Conservation (phyloP, 345 rosid species). For the Pugionium dolabratum region DNA sequence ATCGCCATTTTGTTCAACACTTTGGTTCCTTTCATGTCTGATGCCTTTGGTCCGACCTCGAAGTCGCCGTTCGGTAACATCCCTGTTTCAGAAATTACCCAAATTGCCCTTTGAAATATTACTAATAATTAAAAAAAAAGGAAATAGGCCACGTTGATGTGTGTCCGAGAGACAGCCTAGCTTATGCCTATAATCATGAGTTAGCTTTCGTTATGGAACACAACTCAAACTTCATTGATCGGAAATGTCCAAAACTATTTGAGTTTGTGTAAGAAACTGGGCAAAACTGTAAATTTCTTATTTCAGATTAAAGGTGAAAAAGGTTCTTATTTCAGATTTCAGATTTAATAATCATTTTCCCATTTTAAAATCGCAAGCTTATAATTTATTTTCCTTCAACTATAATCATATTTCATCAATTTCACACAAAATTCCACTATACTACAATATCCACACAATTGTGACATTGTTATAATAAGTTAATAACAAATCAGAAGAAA, state of each 20-base stretch:
- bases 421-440: too few species aligned
- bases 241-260: slow-evolving; percentile 34
- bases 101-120: background rate
- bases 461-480: too few species aligned
- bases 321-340: too few species aligned
- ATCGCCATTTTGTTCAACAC: slow-evolving; percentile 53
- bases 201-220: slow-evolving; percentile 28
- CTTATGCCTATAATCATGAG: slow-evolving; percentile 19
- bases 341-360: too few species aligned
- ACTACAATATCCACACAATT: too few species aligned
- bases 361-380: too few species aligned
- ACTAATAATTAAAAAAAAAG: background rate
- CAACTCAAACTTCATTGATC: slow-evolving; percentile 17
- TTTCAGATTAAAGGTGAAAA: too few species aligned
- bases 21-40: slow-evolving; percentile 66
- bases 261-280: slow-evolving; percentile 20
- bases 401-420: too few species aligned
- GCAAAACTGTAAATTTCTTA: background rate
- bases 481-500: background rate
- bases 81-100: slow-evolving; percentile 44
- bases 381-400: too few species aligned
- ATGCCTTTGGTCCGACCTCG: slow-evolving; percentile 66
- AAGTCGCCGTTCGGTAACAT: slow-evolving; percentile 76
- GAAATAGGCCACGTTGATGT: slow-evolving; percentile 26
- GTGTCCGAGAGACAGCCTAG: slow-evolving; percentile 37